Evolutionary conservation across 192 early-diverging fungal species (phyloP).

Genomic region (Coemansia sp.): DNA sequence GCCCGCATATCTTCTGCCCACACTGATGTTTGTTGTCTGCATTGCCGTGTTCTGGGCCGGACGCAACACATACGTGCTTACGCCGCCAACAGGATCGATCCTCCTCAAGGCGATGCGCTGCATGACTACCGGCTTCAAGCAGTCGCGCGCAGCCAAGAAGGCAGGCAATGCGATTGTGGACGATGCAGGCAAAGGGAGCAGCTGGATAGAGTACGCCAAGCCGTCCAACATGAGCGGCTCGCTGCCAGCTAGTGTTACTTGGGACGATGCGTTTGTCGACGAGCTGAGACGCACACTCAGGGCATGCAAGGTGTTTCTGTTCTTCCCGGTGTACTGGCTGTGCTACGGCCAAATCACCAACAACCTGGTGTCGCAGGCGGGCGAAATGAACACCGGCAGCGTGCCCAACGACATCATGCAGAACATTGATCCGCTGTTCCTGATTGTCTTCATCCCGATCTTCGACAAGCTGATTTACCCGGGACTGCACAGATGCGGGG

Average conservation of each 20-base stretch:
- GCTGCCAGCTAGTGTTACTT: not conserved
- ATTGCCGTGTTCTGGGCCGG: slow-evolving; percentile 55
- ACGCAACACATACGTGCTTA: slow-evolving; percentile 41
- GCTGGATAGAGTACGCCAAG: slow-evolving; percentile 35
- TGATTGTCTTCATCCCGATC: slow-evolving; percentile 71
- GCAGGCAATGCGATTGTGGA: slow-evolving; percentile 1
- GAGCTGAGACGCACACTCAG: slow-evolving; percentile 22
- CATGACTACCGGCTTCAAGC: slow-evolving; percentile 21
- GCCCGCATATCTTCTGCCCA: slow-evolving; percentile 55
- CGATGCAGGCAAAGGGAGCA: slow-evolving; percentile 1
- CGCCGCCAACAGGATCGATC: slow-evolving; percentile 54
- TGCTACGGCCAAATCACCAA: slow-evolving; percentile 63
- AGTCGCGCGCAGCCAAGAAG: slow-evolving; percentile 23
- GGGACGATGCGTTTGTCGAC: slow-evolving; percentile 37
- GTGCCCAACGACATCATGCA: slow-evolving; percentile 70
- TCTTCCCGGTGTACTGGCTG: slow-evolving; percentile 44
- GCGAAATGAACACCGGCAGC: slow-evolving; percentile 57
- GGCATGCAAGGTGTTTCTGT: slow-evolving; percentile 43
- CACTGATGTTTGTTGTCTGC: slow-evolving; percentile 51
- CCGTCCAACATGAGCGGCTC: slow-evolving; percentile 21
- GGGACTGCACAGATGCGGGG: slow-evolving; percentile 52
- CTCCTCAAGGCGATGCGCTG: slow-evolving; percentile 19
- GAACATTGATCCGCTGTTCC: slow-evolving; percentile 65
- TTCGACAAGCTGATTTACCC: slow-evolving; percentile 68
- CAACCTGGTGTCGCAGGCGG: slow-evolving; percentile 64